Percentiles rank a stretch among this genome's conserved stretches.
Evolutionary conservation across 139 green algal genomes (phyloP).

Genomic region (Mesotaenium endlicherianum): DNA sequence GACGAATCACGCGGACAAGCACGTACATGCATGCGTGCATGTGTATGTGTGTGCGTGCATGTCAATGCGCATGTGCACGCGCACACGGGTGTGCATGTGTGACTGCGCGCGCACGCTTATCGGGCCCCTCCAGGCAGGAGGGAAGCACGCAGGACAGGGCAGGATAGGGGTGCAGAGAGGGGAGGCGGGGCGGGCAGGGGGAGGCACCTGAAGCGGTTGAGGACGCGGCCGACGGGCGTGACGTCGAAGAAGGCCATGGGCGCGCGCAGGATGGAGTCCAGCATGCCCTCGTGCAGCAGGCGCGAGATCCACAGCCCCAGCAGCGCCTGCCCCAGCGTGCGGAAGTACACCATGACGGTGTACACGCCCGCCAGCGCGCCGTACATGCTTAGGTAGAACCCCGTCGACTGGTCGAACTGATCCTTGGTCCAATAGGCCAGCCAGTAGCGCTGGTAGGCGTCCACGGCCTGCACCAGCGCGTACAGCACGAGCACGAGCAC

Average conservation of each 20-base stretch:
- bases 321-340: conserved; percentile 41
- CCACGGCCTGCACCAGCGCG: conserved; percentile 25
- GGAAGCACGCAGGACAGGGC: no score
- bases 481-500: conserved; percentile 55
- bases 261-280: conserved; percentile 66
- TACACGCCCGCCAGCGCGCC: conserved; percentile 59
- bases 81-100: no score
- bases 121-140: no score
- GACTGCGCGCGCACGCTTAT: no score
- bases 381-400: conserved; percentile 78
- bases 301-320: conserved; percentile 30
- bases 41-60: no score
- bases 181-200: background rate
- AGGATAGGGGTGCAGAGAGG: no score
- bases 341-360: conserved; percentile 59
- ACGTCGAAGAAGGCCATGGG: conserved; percentile 92
- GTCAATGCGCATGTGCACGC: no score
- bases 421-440: conserved; percentile 71
- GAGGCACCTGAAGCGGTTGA: conserved; percentile 78
- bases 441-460: conserved; percentile 59
- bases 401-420: conserved; percentile 53
- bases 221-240: conserved; percentile 82
- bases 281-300: conserved; percentile 66
- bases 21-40: no score
- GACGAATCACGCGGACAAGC: no score